Percentiles rank a stretch among this genome's conserved stretches.
These are phyloP conservation scores for Tolypocladium tundrense DNA, from an alignment of 2,329 filamentous ascomycete genomes.

Conservation along the genomic window DNA sequence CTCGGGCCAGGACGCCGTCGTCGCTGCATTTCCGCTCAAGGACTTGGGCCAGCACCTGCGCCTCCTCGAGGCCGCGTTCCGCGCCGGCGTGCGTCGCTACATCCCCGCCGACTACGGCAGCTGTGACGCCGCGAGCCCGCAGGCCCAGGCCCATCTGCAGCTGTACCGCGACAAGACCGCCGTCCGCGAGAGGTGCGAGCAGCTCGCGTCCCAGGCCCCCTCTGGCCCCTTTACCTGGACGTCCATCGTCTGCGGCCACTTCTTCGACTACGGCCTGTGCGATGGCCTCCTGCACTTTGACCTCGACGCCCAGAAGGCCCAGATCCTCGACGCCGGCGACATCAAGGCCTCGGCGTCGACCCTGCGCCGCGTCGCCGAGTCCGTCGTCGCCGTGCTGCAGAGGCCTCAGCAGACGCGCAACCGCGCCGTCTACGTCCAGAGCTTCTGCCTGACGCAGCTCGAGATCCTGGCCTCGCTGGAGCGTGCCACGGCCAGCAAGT, in stretches of 20 bases:
- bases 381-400: constrained; percentile 37
- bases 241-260: constrained; percentile 30
- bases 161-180: constrained; percentile 24
- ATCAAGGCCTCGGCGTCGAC: constrained; percentile 36
- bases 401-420: constrained; percentile 43
- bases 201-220: constrained; percentile 13
- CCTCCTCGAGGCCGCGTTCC: constrained; percentile 47
- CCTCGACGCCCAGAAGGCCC: constrained; percentile 27
- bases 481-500: constrained; percentile 33
- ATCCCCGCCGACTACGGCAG: constrained; percentile 49
- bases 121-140: constrained; percentile 24
- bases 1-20: constrained; percentile 45
- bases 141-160: constrained; percentile 20
- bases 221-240: constrained; percentile 37
- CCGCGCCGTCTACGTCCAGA: constrained; percentile 34
- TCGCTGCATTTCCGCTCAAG: constrained; percentile 28
- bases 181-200: constrained; percentile 19
- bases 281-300: constrained; percentile 31
- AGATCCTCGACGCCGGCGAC: constrained; percentile 42
- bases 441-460: constrained; percentile 36
- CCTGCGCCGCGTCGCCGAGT: constrained; percentile 35
- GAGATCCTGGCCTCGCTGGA: constrained; percentile 38
- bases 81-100: constrained; percentile 50
- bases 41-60: constrained; percentile 33
- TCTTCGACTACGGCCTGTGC: constrained; percentile 39